A percentile compares a stretch with the other conserved stretches of the same genome.
Conservation (phyloP, 352 stramenopile species). For the Globisporangium solare region DNA sequence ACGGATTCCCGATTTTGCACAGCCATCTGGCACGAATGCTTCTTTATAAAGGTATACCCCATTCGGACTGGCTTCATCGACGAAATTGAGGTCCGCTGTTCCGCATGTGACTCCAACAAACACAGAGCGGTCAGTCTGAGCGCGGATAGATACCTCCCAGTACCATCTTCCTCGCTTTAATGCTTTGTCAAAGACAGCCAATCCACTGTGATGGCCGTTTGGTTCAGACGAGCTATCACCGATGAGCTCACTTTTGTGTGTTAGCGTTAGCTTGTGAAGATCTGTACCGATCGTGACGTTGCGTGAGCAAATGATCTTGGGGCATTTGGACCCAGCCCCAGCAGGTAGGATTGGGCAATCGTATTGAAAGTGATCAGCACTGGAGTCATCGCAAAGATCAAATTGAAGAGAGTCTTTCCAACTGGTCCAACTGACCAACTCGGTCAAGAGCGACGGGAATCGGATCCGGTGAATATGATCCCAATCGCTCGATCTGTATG, state of each 20-base stretch:
- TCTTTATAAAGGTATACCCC: conserved; percentile 44
- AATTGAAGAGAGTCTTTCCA: conserved; percentile 70
- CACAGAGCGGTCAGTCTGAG: conserved; percentile 46
- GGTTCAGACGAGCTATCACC: neutral
- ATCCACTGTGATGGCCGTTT: conserved; percentile 20
- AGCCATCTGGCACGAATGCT: conserved; percentile 11
- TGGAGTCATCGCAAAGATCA: conserved; percentile 35
- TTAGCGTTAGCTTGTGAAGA: conserved; percentile 55
- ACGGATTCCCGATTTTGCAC: conserved; percentile 17
- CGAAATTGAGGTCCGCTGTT: conserved; percentile 53
- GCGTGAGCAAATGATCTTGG: conserved; percentile 69
- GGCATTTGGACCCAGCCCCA: conserved; percentile 40
- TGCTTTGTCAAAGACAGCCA: conserved; percentile 65
- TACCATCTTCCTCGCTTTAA: conserved; percentile 72
- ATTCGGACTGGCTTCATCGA: conserved; percentile 8
- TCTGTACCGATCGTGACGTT: conserved; percentile 64
- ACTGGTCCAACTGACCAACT: conserved; percentile 67
- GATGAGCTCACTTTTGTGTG: conserved; percentile 18
- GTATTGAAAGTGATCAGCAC: conserved; percentile 21
- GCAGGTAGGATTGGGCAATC: conserved; percentile 58
- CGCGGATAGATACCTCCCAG: conserved; percentile 65
- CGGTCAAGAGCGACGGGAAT: conserved; percentile 56
- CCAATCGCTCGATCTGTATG: conserved; percentile 64
- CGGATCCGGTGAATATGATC: conserved; percentile 48
- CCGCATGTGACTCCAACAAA: conserved; percentile 67